Conservation (phyloP, 2,329 filamentous ascomycete species). For the Hypoxylon sp. region DNA sequence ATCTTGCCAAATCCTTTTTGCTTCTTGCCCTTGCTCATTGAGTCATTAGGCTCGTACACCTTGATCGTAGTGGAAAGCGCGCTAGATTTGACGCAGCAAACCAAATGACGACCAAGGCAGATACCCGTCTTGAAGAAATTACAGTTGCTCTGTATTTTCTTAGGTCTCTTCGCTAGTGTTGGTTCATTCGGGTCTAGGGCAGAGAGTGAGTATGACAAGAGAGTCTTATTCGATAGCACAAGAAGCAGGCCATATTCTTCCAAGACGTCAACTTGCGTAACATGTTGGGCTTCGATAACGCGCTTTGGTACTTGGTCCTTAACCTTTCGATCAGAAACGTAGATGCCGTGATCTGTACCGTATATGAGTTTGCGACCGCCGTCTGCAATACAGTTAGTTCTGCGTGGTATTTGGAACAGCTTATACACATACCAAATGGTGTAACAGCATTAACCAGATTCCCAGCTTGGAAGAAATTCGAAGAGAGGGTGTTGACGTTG, state of each 20-base stretch:
- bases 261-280: conserved; percentile 95
- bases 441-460: conserved; percentile 96
- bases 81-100: conserved; percentile 96
- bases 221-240: conserved; percentile 91
- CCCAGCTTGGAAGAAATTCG: conserved; percentile 69
- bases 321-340: conserved; percentile 88
- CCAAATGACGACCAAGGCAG: conserved; percentile 91
- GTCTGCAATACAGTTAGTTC: conserved; percentile 65
- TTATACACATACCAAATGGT: conserved; percentile 77
- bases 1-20: conserved; percentile 96
- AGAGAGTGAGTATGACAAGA: conserved; percentile 88
- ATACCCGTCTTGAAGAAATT: conserved; percentile 99
- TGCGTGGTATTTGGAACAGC: background rate
- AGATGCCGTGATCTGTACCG: conserved; percentile 94
- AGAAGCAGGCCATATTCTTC: conserved; percentile 94
- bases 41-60: conserved; percentile 98
- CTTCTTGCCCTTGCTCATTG: conserved; percentile 92
- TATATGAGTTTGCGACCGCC: conserved; percentile 94
- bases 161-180: conserved; percentile 83
- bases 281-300: conserved; percentile 85
- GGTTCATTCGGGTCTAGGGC: conserved; percentile 88
- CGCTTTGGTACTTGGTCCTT: conserved; percentile 84
- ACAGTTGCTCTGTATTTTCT: conserved; percentile 96
- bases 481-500: conserved; percentile 73
- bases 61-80: conserved; percentile 96